Base-by-base conservation (phyloP, 306 rosid genomes). In the Cucurbita argyrosperma region DNA sequence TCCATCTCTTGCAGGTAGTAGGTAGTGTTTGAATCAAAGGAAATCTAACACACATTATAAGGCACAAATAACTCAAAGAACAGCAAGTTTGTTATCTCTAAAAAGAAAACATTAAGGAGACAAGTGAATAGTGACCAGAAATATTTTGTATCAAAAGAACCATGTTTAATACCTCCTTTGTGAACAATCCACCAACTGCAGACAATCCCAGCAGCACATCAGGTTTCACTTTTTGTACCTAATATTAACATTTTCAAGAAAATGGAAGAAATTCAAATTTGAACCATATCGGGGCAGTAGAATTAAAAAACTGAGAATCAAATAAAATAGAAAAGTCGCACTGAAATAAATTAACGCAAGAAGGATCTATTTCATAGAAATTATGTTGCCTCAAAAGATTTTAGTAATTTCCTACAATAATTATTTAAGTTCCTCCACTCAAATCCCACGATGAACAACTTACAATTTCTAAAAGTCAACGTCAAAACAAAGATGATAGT, bases 201-300 rank as follows among this genome's bases (percentile, higher is more conserved):
- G 99, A 95, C 75, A 95, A 84, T 87, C 99, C 99, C 66, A 95
- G 88, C 76, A 95, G 99, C 60, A 95, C 99, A 87, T 95, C 99
- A 51, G 99, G 99, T 84, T 91, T 95, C 76, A 95, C 95, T 83
- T 89, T 87, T 79, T 84, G 79, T 52, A 95, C 99, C 99, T 95
- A 87, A 75, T 47, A 70, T 46, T 3, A 70, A 50, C 45, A 70
- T 78, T 64, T 60, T 67, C 79, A 76, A 74, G 82, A 71, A 83
- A 46, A 74, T 68, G 76, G 49, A 35, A 75, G 65, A 73, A 59
- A 40, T 80, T 56, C 47, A 79, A 26, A 49, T 71, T 8, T 75
- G 45, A 6, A 37, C 38, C 18, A 21, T 7, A 46, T 1, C n/a
- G 56, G 13, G 43, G 5, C 12, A 6, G 14, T 67, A 67, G 56